Evolutionary conservation across 225 moss, liverwort and hornwort species (phyloP), one percentile per base, ranked within the genome.

Genomic region (Pseudoscleropodium purum): DNA sequence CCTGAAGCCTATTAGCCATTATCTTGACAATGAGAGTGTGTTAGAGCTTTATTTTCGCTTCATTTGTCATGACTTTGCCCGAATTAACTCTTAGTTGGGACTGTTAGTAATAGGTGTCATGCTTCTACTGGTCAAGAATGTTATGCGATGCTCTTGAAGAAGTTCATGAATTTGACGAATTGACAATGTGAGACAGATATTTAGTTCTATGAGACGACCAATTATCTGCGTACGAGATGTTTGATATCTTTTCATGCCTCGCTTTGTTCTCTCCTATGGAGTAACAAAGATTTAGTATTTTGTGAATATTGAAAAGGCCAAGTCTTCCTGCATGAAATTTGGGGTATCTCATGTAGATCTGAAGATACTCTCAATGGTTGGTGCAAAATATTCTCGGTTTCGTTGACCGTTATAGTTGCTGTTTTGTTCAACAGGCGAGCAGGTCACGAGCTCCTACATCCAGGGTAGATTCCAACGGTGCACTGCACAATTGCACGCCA

Each of bases 381-480:
- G 78, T 82, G 51, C 64, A 33, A 65, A 15, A 62, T 15, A 17
- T 66, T 81, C 10, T 70, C 60, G 26, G 74, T 62, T 79, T 83
- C 62, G 33, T 29, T 89, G 82, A 92, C 30, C 57, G 43, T 18
- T 61, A 24, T 47, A 73, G 81, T 90, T 5, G 76, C 23, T 89
- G 81, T 90, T 89, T 34, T 90, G 77, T 83, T 77, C 86, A 84
- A 67, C 90, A 92, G 91, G 84, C 82, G 84, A 89, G 75, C 80
- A 61, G 61, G 60, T 59, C 89, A 66, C 76, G n/a, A 70, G 56
- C 25, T 79, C 30, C 78, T 41, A 43, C 47, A 73, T 45, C 39
- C 61, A 81, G 37, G 52, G 76, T 81, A 84, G 89, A 88, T 68
- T 90, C 81, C 76, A 94, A 89, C 77, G 84, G 91, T 62, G 64